Conservation (phyloP, 495 filamentous ascomycete species). For the Extremus antarcticus region DNA sequence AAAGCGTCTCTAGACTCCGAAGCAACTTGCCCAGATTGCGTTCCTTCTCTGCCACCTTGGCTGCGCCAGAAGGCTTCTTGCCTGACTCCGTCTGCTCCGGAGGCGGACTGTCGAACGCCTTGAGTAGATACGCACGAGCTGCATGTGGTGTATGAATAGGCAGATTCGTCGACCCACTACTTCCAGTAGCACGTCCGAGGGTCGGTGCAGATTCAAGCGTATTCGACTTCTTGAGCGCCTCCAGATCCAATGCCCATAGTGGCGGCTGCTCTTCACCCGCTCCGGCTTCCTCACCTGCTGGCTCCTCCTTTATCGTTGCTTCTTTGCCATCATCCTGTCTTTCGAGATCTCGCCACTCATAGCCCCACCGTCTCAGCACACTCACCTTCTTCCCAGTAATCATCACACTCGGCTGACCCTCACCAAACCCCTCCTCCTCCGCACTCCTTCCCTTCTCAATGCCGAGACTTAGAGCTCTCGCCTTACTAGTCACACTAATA, state of each 20-base stretch:
- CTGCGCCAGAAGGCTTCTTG: constrained; percentile 31
- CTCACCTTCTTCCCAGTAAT: constrained; percentile 62
- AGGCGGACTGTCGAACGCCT: constrained; percentile 41
- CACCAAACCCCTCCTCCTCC: constrained; percentile 60
- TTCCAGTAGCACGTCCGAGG: constrained; percentile 19
- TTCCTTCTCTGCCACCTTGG: constrained; percentile 46
- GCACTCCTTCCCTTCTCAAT: constrained; percentile 54
- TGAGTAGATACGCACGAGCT: constrained; percentile 49
- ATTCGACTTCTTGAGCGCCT: constrained; percentile 44
- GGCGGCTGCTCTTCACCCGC: constrained; percentile 37
- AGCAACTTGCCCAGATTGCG: constrained; percentile 56
- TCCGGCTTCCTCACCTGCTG: constrained; percentile 10
- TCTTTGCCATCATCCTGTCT: constrained; percentile 22
- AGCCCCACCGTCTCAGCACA: constrained; percentile 66
- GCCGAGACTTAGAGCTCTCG: constrained; percentile 63
- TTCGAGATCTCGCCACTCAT: constrained; percentile 49
- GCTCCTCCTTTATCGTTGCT: constrained; percentile 21
- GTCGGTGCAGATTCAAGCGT: constrained; percentile 19
- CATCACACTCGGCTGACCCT: constrained; percentile 59
- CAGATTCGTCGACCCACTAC: constrained; percentile 31
- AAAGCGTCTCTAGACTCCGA: constrained; percentile 55
- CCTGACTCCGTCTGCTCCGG: constrained; percentile 12
- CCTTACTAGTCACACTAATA: constrained; percentile 64
- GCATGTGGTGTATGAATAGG: constrained; percentile 59
- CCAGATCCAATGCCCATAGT: constrained; percentile 71